Base-by-base conservation (phyloP, 2,329 filamentous ascomycete genomes). In the Ceratocystis cubensis region DNA sequence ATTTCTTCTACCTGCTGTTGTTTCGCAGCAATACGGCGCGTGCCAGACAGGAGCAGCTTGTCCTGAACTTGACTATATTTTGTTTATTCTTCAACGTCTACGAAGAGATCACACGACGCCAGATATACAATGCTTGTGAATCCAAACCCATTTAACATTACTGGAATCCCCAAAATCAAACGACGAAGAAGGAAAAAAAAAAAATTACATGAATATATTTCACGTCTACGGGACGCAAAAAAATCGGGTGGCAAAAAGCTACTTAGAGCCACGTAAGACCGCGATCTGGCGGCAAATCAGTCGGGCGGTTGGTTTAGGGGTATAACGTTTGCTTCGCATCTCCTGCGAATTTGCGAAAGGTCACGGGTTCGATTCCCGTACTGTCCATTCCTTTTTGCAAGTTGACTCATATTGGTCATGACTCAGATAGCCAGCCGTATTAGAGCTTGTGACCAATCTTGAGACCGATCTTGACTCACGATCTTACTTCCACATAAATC, bases 301-400 rank as follows among this genome's bases (percentile, higher is more conserved):
- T 17, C 61, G 66, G 66, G 66, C 66, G 66, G 63, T 67, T 67
- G 62, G 66, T 67, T 67, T 67, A 67, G 65, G 61, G 65, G 65
- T 67, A 67, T 67, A 67, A 67, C 65, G 53, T 67, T 67, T 67
- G 65, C 65, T 67, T 67, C 65, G 61, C 65, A 67, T 67, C 25
- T 63, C 61, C 48, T 67, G 65, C 65, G 65, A 48, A 64, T n/a
- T 45, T 67, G 66, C 66, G 66, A 67, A 67, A 67, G 66, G 66
- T 67, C 66, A 67, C 61, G 66, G 66, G 66, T 67, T 67, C 66
- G 66, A 67, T 67, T 67, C 66, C 66, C 66, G 61, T 67, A 67
- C 63, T 67, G 66, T 67, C 62, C 66, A 67, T 22, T 0, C 5
- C 20, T 61, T 61, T 67, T 62, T 62, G 5, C n/a, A 10, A 10